Base-by-base conservation (phyloP, 2,329 filamentous ascomycete species). In the Epichloe elymi region DNA sequence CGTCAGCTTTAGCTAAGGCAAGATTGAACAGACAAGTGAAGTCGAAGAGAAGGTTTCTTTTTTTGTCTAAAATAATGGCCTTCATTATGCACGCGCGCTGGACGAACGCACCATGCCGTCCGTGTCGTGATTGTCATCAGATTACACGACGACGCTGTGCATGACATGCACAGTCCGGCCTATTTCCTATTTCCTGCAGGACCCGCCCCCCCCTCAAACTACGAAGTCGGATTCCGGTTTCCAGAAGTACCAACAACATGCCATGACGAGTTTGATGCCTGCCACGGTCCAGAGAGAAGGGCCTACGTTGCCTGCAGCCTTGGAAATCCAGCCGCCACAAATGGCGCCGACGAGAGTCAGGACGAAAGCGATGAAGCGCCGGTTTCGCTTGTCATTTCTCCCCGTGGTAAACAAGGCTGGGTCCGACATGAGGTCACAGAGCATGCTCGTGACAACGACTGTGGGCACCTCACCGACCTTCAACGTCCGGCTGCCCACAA, bases 381-480 rank as follows among this genome's bases (percentile, higher is more conserved):
- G 64, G 61, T 78, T 74, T 38, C 76, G 63, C 62, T 76, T 74
- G 15, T 68, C 64, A 54, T 79, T 79, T 12, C 70, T 65, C 43
- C 54, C 56, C 2, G 51, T 17, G 2, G 68, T 65, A n/a, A 76
- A 66, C 12, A 78, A 60, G 38, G 69, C 63, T 3, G 70, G 70
- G 58, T 79, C 76, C 17, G 70, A 73, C 57, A 75, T 68, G 23
- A 79, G 57, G 57, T 78, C 76, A 58, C 71, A 75, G 58, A 77
- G 75, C 39, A 75, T 63, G 51, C 70, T 74, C n/a, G 76, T 79
- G 39, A 78, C 59, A 10, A 79, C 76, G 46, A 73, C 75, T 0
- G 75, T 74, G 1, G 76, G 76, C 43, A 79, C 63, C 60, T 78
- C 76, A 51, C 73, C 74, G 57, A 73, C 74, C 8, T 74, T 74